These are phyloP conservation scores for Malania oleifera DNA, from an alignment of 164 flowering plant species.

Conservation along the genomic window DNA sequence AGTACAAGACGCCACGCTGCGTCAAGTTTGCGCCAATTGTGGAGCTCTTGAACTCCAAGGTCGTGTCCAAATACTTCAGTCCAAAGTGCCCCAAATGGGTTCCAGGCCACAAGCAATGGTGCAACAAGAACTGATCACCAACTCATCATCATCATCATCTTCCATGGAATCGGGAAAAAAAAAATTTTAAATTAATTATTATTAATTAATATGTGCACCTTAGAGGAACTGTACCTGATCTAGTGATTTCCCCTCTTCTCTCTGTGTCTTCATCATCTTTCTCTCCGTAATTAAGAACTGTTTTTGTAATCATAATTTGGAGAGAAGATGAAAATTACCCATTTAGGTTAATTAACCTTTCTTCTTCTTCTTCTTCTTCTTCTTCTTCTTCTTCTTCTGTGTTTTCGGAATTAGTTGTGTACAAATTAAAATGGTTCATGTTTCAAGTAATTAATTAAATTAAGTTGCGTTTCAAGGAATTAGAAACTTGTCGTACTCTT, in stretches of 20 bases:
- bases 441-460: slow-evolving; percentile 11
- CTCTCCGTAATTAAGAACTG: slow-evolving; percentile 16
- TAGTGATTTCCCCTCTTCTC: too few relatives aligned
- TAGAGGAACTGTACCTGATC: too few relatives aligned
- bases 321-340: slow-evolving; percentile 13
- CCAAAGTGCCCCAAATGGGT: slow-evolving; percentile 93
- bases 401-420: slow-evolving; percentile 23
- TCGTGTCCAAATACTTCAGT: slow-evolving; percentile 50
- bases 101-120: slow-evolving; percentile 85
- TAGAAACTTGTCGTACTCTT: too few relatives aligned
- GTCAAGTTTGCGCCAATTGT: slow-evolving; percentile 83
- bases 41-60: slow-evolving; percentile 76
- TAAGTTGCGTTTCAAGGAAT: too few relatives aligned
- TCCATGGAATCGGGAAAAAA: too few relatives aligned
- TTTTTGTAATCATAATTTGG: slow-evolving; percentile 30
- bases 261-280: too few relatives aligned
- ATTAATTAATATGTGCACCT: too few relatives aligned
- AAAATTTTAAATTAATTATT: too few relatives aligned
- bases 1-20: slow-evolving; percentile 93
- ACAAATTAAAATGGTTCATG: slow-evolving; percentile 43
- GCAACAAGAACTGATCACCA: slow-evolving; percentile 33
- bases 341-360: slow-evolving; percentile 18
- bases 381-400: slow-evolving; percentile 6
- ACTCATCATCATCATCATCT: too few relatives aligned
- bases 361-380: slow-evolving; percentile 1